Base-by-base conservation (phyloP, 164 flowering plant genomes). In the Chimonanthus praecox region DNA sequence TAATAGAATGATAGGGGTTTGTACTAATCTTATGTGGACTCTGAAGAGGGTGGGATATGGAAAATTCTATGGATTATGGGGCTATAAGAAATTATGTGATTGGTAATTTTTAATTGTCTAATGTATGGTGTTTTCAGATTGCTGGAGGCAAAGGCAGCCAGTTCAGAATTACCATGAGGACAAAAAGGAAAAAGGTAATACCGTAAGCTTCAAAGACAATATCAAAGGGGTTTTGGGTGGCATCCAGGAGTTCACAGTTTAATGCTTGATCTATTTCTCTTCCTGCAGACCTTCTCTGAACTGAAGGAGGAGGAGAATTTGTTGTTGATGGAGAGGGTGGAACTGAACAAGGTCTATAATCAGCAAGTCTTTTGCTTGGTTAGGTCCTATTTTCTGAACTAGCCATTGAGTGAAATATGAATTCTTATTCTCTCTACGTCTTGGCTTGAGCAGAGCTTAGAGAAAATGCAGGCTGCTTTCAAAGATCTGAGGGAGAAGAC, bases 161-260 rank as follows among this genome's bases (percentile, higher is more conserved):
- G 10, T 33, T 20, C 51, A 47, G 70, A 8, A 47, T 20, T 51
- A 49, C 69, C 61, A 47, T 33, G 60, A 83, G 82, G 77, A 67
- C 87, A 68, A 82, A 83, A 72, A 89, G 77, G 82, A 89, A 83
- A 78, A 87, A 87, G 88, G 90, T 86, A 69, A 47, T 11, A 50
- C 33, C 20, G 44, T 7, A 60, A 48, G 58, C 33, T 33, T 33
- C 33, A 33, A 33, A 33, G 33, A 33, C 2, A 18, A 33, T 4
- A 3, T 51, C n/a, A 54, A 44, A 16, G 16, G 70, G 33, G 33
- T 33, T 2, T 43, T 33, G 5, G n/a, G 4, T 13, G 5, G 18
- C 33, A 33, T 58, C 11, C 13, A 44, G n/a, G 5, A 9, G 44
- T 47, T 58, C 65, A 51, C 49, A 16, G 68, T 4, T 72, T 71